Evolutionary conservation across 2,329 filamentous ascomycete genomes (phyloP).

Genomic region (Epichloe sylvatica): DNA sequence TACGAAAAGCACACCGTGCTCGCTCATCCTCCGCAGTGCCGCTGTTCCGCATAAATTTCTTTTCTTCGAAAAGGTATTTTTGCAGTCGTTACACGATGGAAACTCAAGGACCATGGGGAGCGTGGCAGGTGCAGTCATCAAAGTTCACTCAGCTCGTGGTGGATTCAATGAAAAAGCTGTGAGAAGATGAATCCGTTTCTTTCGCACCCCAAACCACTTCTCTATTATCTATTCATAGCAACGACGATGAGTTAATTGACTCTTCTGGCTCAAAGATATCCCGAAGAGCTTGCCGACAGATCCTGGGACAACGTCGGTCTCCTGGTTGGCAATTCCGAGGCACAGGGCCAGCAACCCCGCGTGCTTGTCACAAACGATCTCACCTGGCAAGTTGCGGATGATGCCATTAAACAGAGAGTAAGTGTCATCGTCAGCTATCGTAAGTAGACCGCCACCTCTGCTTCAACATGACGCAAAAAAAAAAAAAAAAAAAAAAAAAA

Average conservation of each 20-base stretch:
- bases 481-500: no score
- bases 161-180: conserved; percentile 66
- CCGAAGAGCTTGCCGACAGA: conserved; percentile 74
- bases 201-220: no score
- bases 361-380: conserved; percentile 70
- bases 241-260: no score
- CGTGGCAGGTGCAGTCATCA: conserved; percentile 25
- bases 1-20: not conserved
- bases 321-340: conserved; percentile 36
- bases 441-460: conserved; percentile 22
- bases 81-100: conserved; percentile 12
- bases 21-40: not conserved
- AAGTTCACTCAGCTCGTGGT: conserved; percentile 49
- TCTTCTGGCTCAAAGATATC: conserved; percentile 47
- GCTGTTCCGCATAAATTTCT: not conserved
- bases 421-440: conserved; percentile 83
- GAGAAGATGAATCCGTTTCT: conserved; percentile 19
- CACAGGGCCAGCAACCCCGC: conserved; percentile 15
- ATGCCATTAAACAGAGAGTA: conserved; percentile 65
- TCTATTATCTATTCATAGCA: no score
- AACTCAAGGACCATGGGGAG: conserved; percentile 21
- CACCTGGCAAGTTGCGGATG: conserved; percentile 74
- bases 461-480: not conserved
- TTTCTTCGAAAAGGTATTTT: not conserved
- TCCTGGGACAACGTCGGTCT: conserved; percentile 96